A percentile compares a stretch with the other conserved stretches of the same genome.
Evolutionary conservation across 2,329 filamentous ascomycete species (phyloP).

Genomic region (Ophiostoma piceae): DNA sequence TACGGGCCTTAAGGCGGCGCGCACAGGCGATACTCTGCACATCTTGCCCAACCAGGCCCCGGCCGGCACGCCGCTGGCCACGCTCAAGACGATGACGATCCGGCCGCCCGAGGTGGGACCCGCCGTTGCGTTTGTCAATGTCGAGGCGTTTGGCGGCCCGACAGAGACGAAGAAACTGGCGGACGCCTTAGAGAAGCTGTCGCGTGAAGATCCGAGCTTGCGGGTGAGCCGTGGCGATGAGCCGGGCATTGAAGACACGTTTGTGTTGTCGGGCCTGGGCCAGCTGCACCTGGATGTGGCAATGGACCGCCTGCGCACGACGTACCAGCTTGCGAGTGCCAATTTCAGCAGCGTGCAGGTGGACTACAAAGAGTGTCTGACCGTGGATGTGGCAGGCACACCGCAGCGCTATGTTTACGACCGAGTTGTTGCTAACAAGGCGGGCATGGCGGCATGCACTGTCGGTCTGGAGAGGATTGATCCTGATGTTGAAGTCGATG

Average conservation of each 20-base stretch:
- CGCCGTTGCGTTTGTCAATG: constrained; percentile 92
- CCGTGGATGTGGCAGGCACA: constrained; percentile 41
- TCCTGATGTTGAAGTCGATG: not conserved
- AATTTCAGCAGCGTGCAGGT: constrained; percentile 89
- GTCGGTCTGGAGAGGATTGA: constrained; percentile 59
- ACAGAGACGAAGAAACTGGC: constrained; percentile 72
- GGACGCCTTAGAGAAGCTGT: constrained; percentile 67
- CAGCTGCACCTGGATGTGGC: constrained; percentile 93
- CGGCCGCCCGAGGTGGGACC: constrained; percentile 85
- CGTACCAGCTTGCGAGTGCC: constrained; percentile 75
- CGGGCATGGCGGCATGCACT: constrained; percentile 70
- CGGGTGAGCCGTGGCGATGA: constrained; percentile 77
- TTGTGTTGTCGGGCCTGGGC: constrained; percentile 91
- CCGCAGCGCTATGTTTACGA: constrained; percentile 64
- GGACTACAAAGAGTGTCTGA: constrained; percentile 82
- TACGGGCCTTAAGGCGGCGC: constrained; percentile 79
- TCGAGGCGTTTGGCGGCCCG: constrained; percentile 59
- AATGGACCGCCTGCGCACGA: constrained; percentile 76
- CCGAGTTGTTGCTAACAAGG: constrained; percentile 71
- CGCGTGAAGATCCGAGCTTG: constrained; percentile 88
- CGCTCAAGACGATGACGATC: constrained; percentile 71
- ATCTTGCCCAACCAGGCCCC: constrained; percentile 55
- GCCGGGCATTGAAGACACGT: constrained; percentile 66
- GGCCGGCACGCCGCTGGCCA: constrained; percentile 54
- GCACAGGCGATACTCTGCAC: constrained; percentile 88